Evolutionary conservation across 371 early-diverging fungal genomes (phyloP), one percentile per base, ranked within the genome.

Genomic region (Mucor irregularis): DNA sequence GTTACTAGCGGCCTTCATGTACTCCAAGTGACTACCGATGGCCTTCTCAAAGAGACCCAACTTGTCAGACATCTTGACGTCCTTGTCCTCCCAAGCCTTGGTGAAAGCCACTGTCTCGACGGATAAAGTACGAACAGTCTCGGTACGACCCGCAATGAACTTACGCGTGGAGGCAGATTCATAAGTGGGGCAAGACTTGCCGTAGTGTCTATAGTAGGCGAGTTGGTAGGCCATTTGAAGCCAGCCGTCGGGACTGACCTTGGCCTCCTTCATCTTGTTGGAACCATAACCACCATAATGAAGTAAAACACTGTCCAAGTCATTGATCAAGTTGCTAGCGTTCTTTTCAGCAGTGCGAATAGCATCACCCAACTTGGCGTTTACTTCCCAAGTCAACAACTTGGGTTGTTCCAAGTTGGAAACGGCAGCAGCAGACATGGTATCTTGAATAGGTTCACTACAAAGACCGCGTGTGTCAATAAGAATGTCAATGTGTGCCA

Each of bases 191-290:
- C 85, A 83, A 21, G 78, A 68, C 29, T 75, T 53, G 17, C 84
- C 80, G 59, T 92, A 89, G 16, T 90, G 71, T 30, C 88, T 81
- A 68, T 82, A 89, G 74, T 89, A 94, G 7, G 91, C 86, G 0
- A 94, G 72, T 73, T 96, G 95, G 29, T 93, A 63, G 0, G 85
- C 90, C 84, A 97, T 88, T 72, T 97, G 95, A 43, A 90, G 71
- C 76, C 85, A 95, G 2, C 93, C 93, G 69, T 96, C 95, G 2
- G 95, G 94, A 31, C 78, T 78, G 45, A 72, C 61, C 61, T 73
- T 81, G 64, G 84, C 83, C 44, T 82, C 74, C 79, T 95, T 95
- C 73, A 96, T 87, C 62, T 83, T 90, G 55, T 88, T 74, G 30
- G 88, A 80, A 5, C 97, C 97, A 64, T 87, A 94, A 10, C 78